Percentiles rank a stretch among this genome's conserved stretches.
These are phyloP conservation scores for Penicillium flavigenum DNA, from an alignment of 495 filamentous ascomycete species.

Conservation along the genomic window DNA sequence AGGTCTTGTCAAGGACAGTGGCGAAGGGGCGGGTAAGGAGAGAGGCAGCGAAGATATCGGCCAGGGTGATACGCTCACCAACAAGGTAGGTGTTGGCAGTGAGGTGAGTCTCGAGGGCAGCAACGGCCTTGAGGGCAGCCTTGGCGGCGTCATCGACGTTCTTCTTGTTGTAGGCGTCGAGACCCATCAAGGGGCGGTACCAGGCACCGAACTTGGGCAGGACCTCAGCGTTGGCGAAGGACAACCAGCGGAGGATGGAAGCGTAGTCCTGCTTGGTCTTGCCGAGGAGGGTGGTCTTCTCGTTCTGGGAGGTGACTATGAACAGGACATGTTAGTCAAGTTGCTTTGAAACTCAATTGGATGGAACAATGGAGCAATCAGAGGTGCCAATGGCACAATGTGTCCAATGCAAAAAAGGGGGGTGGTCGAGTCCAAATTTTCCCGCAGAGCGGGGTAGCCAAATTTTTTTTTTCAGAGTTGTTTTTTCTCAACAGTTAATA, in stretches of 20 bases:
- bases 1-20: constrained; percentile 31
- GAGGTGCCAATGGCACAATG: constrained; percentile 20
- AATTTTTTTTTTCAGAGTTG: constrained; percentile 21
- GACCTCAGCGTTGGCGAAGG: constrained; percentile 83
- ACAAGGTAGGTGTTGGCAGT: constrained; percentile 93
- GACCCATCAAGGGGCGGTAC: constrained; percentile 86
- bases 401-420: constrained; percentile 13
- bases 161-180: constrained; percentile 96
- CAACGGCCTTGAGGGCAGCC: constrained; percentile 61
- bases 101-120: constrained; percentile 81
- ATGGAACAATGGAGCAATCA: constrained; percentile 22
- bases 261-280: constrained; percentile 99
- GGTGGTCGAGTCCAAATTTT: constrained; percentile 19
- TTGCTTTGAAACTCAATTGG: constrained; percentile 16
- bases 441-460: constrained; percentile 37
- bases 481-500: constrained; percentile 57
- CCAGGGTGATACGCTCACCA: constrained; percentile 94
- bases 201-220: constrained; percentile 71
- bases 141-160: constrained; percentile 74
- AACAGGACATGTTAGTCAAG: constrained; percentile 31
- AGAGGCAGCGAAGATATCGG: constrained; percentile 80
- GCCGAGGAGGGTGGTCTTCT: constrained; percentile 97
- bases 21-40: constrained; percentile 53
- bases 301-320: constrained; percentile 96
- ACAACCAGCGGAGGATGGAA: constrained; percentile 96